Conservation (phyloP, 495 filamentous ascomycete genomes). For the Penicillium herquei region DNA sequence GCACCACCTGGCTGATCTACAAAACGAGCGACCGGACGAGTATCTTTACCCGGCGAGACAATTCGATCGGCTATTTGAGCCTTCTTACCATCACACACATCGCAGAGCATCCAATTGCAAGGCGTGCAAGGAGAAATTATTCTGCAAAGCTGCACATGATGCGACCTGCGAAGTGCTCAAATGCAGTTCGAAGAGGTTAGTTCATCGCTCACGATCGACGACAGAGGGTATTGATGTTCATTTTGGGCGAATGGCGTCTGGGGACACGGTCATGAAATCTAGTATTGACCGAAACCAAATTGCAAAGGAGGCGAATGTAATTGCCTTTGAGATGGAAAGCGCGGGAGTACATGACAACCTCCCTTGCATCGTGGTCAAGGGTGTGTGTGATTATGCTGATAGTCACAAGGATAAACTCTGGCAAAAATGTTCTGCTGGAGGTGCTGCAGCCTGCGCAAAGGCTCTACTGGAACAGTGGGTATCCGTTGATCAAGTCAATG, state of each 20-base stretch:
- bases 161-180: neutral
- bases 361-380: conserved; percentile 7
- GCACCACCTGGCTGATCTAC: neutral
- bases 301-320: conserved; percentile 16
- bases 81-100: conserved; percentile 22
- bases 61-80: conserved; percentile 16
- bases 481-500: neutral
- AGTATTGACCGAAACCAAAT: conserved; percentile 23
- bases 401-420: conserved; percentile 10
- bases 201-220: neutral
- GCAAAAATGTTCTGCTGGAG: neutral
- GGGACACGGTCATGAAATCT: conserved; percentile 32
- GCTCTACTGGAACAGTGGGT: neutral
- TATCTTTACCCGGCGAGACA: conserved; percentile 12
- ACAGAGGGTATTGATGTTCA: conserved; percentile 4
- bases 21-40: neutral
- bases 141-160: neutral
- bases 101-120: conserved; percentile 9
- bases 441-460: neutral
- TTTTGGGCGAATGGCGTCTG: conserved; percentile 26
- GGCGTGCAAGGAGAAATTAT: neutral
- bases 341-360: neutral
- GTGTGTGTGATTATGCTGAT: conserved; percentile 11
- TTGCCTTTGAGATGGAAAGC: conserved; percentile 46
- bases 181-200: neutral